Percentiles rank a stretch among this genome's conserved stretches.
Conservation (phyloP, 768 basidiomycete species). For the Candolleomyces efflorescens region DNA sequence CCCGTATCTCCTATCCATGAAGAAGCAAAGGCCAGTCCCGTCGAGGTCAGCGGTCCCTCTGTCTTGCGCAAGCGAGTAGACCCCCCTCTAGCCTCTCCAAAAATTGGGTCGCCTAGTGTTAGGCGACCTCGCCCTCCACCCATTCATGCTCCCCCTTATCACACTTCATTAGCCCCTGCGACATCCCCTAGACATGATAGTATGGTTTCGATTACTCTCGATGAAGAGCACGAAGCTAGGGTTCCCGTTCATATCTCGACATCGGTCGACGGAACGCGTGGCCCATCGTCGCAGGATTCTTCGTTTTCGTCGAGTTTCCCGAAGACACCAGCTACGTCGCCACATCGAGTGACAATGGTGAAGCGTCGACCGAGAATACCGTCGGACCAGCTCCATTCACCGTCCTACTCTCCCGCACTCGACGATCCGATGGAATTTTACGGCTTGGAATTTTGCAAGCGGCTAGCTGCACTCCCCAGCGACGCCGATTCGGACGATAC, state of each 20-base stretch:
- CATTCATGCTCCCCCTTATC: background rate
- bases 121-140: background rate
- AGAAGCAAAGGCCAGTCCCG: background rate
- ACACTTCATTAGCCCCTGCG: background rate
- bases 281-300: conserved; percentile 1
- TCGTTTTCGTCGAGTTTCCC: conserved; percentile 4
- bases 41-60: background rate
- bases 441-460: conserved; percentile 2
- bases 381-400: background rate
- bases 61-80: background rate
- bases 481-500: conserved; percentile 1
- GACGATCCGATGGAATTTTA: background rate
- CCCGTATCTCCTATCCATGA: conserved; percentile 1
- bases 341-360: background rate
- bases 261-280: background rate
- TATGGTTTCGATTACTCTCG: conserved; percentile 7
- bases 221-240: background rate
- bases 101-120: no score
- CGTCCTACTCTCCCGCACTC: background rate
- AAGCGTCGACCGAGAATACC: background rate
- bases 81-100: background rate
- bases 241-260: background rate
- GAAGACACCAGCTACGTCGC: conserved; percentile 4
- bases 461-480: background rate
- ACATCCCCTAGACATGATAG: background rate